Evolutionary conservation across 1,139 yeast genomes (phyloP).

Genomic region (Sugiyamaella xylanicola): DNA sequence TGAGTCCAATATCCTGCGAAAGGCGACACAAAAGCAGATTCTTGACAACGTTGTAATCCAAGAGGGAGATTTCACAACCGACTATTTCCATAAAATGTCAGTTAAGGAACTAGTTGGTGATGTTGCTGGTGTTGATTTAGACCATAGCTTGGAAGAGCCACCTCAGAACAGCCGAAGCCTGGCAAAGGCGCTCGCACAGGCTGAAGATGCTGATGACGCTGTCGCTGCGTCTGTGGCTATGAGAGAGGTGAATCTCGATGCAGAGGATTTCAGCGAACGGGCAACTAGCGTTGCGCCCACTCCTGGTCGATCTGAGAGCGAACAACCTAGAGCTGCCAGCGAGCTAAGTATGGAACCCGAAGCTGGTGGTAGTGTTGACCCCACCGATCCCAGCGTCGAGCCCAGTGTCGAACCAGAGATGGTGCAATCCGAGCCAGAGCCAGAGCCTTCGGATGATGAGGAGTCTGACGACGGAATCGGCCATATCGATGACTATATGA

Average conservation of each 20-base stretch:
- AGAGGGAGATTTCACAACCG: slow-evolving; percentile 98
- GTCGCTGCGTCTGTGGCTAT: slow-evolving; percentile 88
- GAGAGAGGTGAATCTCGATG: slow-evolving; percentile 81
- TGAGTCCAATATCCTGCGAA: slow-evolving; percentile 89
- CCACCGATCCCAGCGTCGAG: slow-evolving; percentile 10
- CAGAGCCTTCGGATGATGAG: slow-evolving; percentile 47
- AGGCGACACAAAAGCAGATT: slow-evolving; percentile 94
- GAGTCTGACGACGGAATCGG: slow-evolving; percentile 77
- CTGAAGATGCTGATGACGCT: slow-evolving; percentile 96
- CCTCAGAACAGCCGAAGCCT: slow-evolving; percentile 50
- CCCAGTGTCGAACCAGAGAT: slow-evolving; percentile 4
- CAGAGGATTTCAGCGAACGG: slow-evolving; percentile 73
- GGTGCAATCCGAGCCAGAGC: slow-evolving; percentile 29
- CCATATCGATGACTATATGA: slow-evolving; percentile 96
- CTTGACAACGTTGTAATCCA: slow-evolving; percentile 95
- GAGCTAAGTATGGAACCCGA: slow-evolving; percentile 24
- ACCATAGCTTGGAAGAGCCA: slow-evolving; percentile 45
- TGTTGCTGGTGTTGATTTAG: slow-evolving; percentile 40
- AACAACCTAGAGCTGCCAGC: slow-evolving; percentile 7
- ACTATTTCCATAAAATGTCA: slow-evolving; percentile 85
- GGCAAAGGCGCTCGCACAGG: slow-evolving; percentile 78
- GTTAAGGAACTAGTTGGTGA: slow-evolving; percentile 85
- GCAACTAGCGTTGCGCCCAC: slow-evolving; percentile 22
- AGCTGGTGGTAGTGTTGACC: slow-evolving; percentile 13
- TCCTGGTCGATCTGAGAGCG: slow-evolving; percentile 18